A percentile compares a stretch with the other conserved stretches of the same genome.
phyloP scores from a whole-genome alignment of 306 rosid species.

The Argentina anserina region DNA sequence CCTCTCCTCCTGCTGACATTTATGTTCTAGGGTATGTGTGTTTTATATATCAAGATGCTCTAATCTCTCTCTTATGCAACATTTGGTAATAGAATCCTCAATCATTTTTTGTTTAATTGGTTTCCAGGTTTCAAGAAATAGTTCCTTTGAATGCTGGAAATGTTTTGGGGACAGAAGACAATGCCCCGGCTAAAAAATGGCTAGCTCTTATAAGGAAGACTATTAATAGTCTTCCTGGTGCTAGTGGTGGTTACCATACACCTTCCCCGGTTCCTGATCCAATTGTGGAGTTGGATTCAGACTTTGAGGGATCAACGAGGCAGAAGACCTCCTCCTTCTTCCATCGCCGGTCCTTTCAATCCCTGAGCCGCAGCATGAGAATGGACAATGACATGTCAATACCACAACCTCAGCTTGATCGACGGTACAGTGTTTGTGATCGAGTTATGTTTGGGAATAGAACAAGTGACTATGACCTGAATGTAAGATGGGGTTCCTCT shows the following conservation, averaged over 20 bases:
- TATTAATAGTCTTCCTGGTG: slow-evolving; percentile 83
- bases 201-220: slow-evolving; percentile 82
- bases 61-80: slow-evolving; percentile 11
- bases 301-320: slow-evolving; percentile 84
- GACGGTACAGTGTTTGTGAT: slow-evolving; percentile 80
- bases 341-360: slow-evolving; percentile 88
- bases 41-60: slow-evolving; percentile 9
- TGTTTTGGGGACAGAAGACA: slow-evolving; percentile 97
- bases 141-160: slow-evolving; percentile 99
- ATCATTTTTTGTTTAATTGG: slow-evolving; percentile 12
- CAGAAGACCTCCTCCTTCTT: slow-evolving; percentile 78
- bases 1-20: slow-evolving; percentile 89
- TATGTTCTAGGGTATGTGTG: slow-evolving; percentile 84
- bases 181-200: slow-evolving; percentile 98
- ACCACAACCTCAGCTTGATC: slow-evolving; percentile 69
- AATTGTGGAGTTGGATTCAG: slow-evolving; percentile 74
- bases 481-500: slow-evolving; percentile 74
- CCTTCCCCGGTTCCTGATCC: slow-evolving; percentile 93
- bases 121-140: slow-evolving; percentile 90
- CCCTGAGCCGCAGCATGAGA: slow-evolving; percentile 95
- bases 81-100: slow-evolving; percentile 12
- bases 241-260: slow-evolving; percentile 63
- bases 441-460: slow-evolving; percentile 68
- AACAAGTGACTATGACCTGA: slow-evolving; percentile 76
- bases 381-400: slow-evolving; percentile 72